A percentile compares a stretch with the other conserved stretches of the same genome.
These are phyloP conservation scores for Neurospora crassa DNA, from an alignment of 2,329 filamentous ascomycete genomes.

Conservation along the genomic window DNA sequence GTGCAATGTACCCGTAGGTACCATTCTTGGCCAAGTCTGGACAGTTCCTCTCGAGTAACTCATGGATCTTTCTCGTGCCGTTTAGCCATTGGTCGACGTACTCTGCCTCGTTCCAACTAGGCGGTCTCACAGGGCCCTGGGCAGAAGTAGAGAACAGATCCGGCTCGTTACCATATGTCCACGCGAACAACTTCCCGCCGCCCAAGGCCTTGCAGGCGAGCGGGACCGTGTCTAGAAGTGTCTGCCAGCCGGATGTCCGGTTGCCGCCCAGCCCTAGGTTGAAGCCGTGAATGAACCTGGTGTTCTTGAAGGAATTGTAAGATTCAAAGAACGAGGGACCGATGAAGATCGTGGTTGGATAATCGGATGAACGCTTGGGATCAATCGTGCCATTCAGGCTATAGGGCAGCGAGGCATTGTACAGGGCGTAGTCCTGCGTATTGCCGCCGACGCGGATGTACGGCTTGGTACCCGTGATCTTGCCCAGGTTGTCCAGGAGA, in stretches of 20 bases:
- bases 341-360: conserved; percentile 50
- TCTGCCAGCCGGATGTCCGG: conserved; percentile 38
- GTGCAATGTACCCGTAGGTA: conserved; percentile 44
- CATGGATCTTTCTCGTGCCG: conserved; percentile 39
- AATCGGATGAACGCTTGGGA: conserved; percentile 41
- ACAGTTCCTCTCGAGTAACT: conserved; percentile 36
- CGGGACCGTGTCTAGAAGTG: conserved; percentile 43
- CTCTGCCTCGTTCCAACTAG: conserved; percentile 41
- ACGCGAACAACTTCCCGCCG: conserved; percentile 40
- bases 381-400: conserved; percentile 45
- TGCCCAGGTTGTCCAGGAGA: conserved; percentile 45
- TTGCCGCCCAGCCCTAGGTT: conserved; percentile 46
- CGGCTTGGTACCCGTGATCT: conserved; percentile 46
- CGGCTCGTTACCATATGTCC: conserved; percentile 58
- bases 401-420: conserved; percentile 39
- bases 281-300: conserved; percentile 52
- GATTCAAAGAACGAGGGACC: conserved; percentile 55
- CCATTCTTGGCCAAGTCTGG: conserved; percentile 34
- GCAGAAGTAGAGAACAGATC: conserved; percentile 46
- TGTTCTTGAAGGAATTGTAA: conserved; percentile 45
- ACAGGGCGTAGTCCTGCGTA: conserved; percentile 56
- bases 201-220: conserved; percentile 47
- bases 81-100: conserved; percentile 51
- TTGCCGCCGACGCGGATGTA: conserved; percentile 57
- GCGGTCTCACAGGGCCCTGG: conserved; percentile 41